Evolutionary conservation across 352 stramenopile species (phyloP).

Genomic region (Aphanomyces astaci): DNA sequence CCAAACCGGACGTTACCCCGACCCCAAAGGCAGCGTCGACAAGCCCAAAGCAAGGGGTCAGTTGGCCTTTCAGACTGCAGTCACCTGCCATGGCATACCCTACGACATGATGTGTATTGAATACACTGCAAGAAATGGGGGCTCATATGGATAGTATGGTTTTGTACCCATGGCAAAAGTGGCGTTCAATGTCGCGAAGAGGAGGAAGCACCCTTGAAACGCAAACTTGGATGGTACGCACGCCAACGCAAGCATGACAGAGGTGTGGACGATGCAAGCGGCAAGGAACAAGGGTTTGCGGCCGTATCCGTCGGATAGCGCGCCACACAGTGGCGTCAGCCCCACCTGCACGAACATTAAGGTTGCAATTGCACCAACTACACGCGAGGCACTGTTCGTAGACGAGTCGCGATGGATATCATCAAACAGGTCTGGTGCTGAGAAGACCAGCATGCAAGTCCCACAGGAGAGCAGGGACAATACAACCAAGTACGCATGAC

Average conservation of each 20-base stretch:
- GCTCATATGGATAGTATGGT: too few species aligned
- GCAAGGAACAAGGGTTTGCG: neutral
- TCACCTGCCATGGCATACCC: neutral
- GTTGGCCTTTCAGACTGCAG: neutral
- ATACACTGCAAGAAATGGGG: neutral
- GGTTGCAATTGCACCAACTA: neutral
- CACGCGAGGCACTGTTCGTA: neutral
- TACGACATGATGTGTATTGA: too few species aligned
- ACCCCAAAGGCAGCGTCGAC: neutral
- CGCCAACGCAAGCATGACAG: neutral
- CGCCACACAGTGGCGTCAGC: neutral
- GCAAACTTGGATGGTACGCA: neutral
- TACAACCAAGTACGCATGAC: neutral
- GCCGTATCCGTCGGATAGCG: neutral
- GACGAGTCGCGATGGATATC: slow-evolving; percentile 1
- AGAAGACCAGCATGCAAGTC: neutral
- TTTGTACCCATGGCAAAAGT: slow-evolving; percentile 3
- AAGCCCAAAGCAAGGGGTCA: slow-evolving; percentile 1
- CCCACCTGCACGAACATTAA: neutral
- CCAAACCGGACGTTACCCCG: neutral
- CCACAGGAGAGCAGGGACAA: neutral
- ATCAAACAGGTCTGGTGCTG: neutral
- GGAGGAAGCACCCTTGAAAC: neutral
- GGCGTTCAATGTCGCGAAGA: neutral
- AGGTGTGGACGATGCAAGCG: neutral